These are phyloP conservation scores for Dinochytrium kinnereticum DNA, from an alignment of 371 early-diverging fungal genomes.

Conservation along the genomic window DNA sequence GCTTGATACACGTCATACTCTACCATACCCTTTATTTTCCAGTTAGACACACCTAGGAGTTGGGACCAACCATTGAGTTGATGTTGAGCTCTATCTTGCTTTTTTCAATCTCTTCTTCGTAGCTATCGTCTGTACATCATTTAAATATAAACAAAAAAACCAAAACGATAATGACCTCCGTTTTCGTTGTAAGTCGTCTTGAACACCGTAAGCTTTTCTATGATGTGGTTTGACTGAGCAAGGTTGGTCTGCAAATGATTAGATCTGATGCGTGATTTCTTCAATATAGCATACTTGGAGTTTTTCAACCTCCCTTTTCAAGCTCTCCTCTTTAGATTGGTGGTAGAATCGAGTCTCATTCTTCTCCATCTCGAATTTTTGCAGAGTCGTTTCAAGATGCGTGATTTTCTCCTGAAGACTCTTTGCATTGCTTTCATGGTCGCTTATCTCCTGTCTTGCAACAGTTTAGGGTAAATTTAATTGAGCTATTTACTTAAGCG, in stretches of 20 bases:
- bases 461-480: neutral
- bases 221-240: slow-evolving; percentile 47
- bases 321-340: slow-evolving; percentile 30
- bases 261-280: slow-evolving; percentile 6
- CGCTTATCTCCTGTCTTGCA: slow-evolving; percentile 44
- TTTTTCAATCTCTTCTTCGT: slow-evolving; percentile 34
- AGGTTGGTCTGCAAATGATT: slow-evolving; percentile 34
- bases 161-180: too few relatives aligned
- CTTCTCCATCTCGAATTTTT: slow-evolving; percentile 39
- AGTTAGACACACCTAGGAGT: neutral
- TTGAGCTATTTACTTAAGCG: slow-evolving; percentile 39
- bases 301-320: slow-evolving; percentile 42
- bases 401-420: slow-evolving; percentile 36
- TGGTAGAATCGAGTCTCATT: slow-evolving; percentile 30
- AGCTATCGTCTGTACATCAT: neutral
- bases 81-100: slow-evolving; percentile 43
- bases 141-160: neutral
- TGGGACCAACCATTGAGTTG: slow-evolving; percentile 35
- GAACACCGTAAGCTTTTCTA: slow-evolving; percentile 56
- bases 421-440: slow-evolving; percentile 26
- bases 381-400: slow-evolving; percentile 32
- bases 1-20: slow-evolving; percentile 53
- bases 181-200: slow-evolving; percentile 47
- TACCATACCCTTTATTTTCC: slow-evolving; percentile 37
- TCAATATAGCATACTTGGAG: slow-evolving; percentile 39